Evolutionary conservation across 805 yeast species (phyloP), one percentile per base, ranked within the genome.

Genomic region (Priceomyces melissophilus): DNA sequence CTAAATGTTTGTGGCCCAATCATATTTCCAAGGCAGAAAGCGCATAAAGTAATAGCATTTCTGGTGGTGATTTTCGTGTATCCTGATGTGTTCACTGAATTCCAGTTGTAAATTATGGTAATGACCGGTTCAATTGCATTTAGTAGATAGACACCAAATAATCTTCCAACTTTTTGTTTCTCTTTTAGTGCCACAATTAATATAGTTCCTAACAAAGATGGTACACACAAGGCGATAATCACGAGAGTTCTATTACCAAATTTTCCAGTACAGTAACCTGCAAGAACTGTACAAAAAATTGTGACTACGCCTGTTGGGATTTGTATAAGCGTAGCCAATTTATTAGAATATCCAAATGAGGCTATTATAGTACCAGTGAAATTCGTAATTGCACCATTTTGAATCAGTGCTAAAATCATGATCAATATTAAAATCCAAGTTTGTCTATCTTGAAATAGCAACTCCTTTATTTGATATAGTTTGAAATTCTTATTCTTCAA

Each of bases 41-140:
- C 83, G 44, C 83, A 70, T 58, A 84, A 70, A 36, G 73, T 73
- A 29, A 80, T 57, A 5, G 83, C 82, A 40, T 78, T 76, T 20
- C 78, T 71, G 3, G 79, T 71, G 49, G 79, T 69, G 50, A 82
- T 80, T 60, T 86, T 86, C 11, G 90, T 83, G 46, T 78, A 76
- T 9, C 93, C 93, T 1, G 89, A 81, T 29, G 81, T 73, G 55
- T 84, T 79, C 35, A 81, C 73, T 39, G 75, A 70, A 45, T 76
- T 77, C 84, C 84, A 79, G 3, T 79, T 73, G 50, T 78, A 79
- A 23, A 79, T 65, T 39, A 79, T 65, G 1, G 84, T 76, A 40
- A 77, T 79, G 40, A 77, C 67, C 61, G 80, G 67, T 23, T 79
- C 73, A 34, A 84, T 72, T 49, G 82, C 67, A 72, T 79, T 67